Conservation (phyloP, 192 early-diverging fungal genomes). For the Obelidium mucronatum region DNA sequence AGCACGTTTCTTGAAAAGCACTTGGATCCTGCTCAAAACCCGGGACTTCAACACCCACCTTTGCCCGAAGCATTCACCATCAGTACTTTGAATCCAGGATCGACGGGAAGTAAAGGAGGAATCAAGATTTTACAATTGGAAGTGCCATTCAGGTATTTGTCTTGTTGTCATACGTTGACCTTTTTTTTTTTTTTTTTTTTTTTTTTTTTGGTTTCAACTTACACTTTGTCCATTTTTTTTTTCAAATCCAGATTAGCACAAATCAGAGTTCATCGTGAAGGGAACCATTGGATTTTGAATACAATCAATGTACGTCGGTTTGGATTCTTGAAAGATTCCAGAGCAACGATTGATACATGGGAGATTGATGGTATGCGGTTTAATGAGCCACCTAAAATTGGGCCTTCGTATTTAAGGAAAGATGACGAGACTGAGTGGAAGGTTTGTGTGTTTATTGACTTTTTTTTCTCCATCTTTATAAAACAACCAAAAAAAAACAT, state of each 20-base stretch:
- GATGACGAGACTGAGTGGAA: slow-evolving; percentile 44
- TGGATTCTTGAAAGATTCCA: slow-evolving; percentile 51
- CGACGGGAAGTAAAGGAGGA: slow-evolving; percentile 69
- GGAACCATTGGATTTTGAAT: slow-evolving; percentile 52
- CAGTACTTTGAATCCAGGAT: slow-evolving; percentile 69
- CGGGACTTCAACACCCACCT: slow-evolving; percentile 39
- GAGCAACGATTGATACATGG: slow-evolving; percentile 47
- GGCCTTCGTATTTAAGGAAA: slow-evolving; percentile 47
- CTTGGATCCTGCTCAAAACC: slow-evolving; percentile 39
- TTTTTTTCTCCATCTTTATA: slow-evolving; percentile 10
- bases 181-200: too few relatives aligned
- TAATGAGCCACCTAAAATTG: slow-evolving; percentile 46
- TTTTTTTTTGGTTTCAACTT: background rate
- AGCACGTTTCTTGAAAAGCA: slow-evolving; percentile 56
- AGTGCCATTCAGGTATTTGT: slow-evolving; percentile 72
- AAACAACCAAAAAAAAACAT: background rate
- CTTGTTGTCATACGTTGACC: too few relatives aligned
- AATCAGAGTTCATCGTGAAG: slow-evolving; percentile 37
- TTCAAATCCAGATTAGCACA: slow-evolving; percentile 34
- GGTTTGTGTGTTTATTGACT: slow-evolving; percentile 15
- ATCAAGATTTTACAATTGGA: slow-evolving; percentile 71
- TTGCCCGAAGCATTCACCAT: slow-evolving; percentile 68
- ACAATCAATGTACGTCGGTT: slow-evolving; percentile 74
- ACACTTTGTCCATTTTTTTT: background rate
- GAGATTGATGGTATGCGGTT: slow-evolving; percentile 57